These are phyloP conservation scores for Vicia sativa DNA, from an alignment of 306 rosid genomes.

Conservation along the genomic window DNA sequence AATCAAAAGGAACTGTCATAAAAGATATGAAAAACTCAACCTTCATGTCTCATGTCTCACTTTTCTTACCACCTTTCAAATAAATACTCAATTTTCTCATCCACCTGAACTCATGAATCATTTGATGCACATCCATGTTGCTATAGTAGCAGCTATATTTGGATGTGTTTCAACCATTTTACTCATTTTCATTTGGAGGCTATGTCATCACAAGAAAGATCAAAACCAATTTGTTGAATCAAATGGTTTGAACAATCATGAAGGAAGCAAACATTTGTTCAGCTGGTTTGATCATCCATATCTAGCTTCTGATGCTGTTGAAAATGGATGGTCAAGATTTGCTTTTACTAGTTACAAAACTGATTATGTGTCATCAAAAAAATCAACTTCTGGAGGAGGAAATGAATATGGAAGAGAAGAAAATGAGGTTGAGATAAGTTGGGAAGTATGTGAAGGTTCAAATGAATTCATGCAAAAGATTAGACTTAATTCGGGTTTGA, in stretches of 20 bases:
- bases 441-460: slow-evolving; percentile 81
- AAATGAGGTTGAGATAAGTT: slow-evolving; percentile 64
- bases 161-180: slow-evolving; percentile 49
- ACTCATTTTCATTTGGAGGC: slow-evolving; percentile 40
- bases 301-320: slow-evolving; percentile 76
- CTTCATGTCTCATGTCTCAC: too few species aligned
- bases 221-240: slow-evolving; percentile 43
- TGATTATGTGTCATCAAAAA: slow-evolving; percentile 43
- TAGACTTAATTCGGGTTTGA: slow-evolving; percentile 74
- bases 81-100: slow-evolving; percentile 25
- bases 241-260: slow-evolving; percentile 28
- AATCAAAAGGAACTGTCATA: slow-evolving; percentile 31
- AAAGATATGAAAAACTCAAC: slow-evolving; percentile 12
- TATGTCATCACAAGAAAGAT: slow-evolving; percentile 35
- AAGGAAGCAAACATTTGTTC: slow-evolving; percentile 44
- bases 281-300: slow-evolving; percentile 80
- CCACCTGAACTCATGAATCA: slow-evolving; percentile 47
- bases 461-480: slow-evolving; percentile 86
- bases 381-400: slow-evolving; percentile 62
- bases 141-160: slow-evolving; percentile 41
- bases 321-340: slow-evolving; percentile 92
- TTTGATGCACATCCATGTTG: slow-evolving; percentile 42
- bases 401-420: slow-evolving; percentile 63
- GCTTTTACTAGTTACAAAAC: slow-evolving; percentile 51
- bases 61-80: too few species aligned